These are phyloP conservation scores for Leccinum imitatum DNA, from an alignment of 768 basidiomycete species.

Conservation along the genomic window DNA sequence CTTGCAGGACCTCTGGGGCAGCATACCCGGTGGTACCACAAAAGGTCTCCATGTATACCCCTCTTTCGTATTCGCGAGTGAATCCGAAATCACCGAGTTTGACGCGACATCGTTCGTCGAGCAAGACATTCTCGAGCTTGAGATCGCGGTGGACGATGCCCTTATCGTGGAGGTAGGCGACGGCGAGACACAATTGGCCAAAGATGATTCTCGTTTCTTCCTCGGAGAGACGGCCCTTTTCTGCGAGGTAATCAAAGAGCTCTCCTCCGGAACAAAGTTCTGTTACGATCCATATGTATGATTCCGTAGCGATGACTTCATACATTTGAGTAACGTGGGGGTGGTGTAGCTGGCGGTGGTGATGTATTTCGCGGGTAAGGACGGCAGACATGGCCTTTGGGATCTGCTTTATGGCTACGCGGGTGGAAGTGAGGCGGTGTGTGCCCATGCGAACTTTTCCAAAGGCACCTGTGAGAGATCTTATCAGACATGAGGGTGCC, in stretches of 20 bases:
- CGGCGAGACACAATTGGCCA: slow-evolving; percentile 92
- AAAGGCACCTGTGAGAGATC: slow-evolving; percentile 69
- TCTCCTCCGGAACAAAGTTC: slow-evolving; percentile 97
- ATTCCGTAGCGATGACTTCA: slow-evolving; percentile 97
- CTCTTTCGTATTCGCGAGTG: slow-evolving; percentile 85
- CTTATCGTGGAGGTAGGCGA: slow-evolving; percentile 88
- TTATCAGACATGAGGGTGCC: slow-evolving; percentile 21
- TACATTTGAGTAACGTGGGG: slow-evolving; percentile 94
- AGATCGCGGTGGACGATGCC: slow-evolving; percentile 96
- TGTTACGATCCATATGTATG: slow-evolving; percentile 93
- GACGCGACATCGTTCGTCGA: slow-evolving; percentile 88
- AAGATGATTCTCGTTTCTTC: slow-evolving; percentile 86
- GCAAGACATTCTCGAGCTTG: slow-evolving; percentile 91
- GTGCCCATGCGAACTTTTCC: slow-evolving; percentile 95
- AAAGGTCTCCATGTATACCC: slow-evolving; percentile 82
- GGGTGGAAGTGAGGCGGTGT: slow-evolving; percentile 86
- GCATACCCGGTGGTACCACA: slow-evolving; percentile 96
- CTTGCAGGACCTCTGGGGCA: slow-evolving; percentile 87
- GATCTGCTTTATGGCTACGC: slow-evolving; percentile 97
- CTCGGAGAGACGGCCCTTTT: slow-evolving; percentile 86
- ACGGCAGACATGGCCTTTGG: slow-evolving; percentile 90
- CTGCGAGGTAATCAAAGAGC: slow-evolving; percentile 96
- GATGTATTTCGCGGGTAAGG: slow-evolving; percentile 96
- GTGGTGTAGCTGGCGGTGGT: slow-evolving; percentile 95
- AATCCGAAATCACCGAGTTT: slow-evolving; percentile 97